These are phyloP conservation scores for Fonsecaea pedrosoi DNA, from an alignment of 2,329 filamentous ascomycete genomes.

Conservation along the genomic window DNA sequence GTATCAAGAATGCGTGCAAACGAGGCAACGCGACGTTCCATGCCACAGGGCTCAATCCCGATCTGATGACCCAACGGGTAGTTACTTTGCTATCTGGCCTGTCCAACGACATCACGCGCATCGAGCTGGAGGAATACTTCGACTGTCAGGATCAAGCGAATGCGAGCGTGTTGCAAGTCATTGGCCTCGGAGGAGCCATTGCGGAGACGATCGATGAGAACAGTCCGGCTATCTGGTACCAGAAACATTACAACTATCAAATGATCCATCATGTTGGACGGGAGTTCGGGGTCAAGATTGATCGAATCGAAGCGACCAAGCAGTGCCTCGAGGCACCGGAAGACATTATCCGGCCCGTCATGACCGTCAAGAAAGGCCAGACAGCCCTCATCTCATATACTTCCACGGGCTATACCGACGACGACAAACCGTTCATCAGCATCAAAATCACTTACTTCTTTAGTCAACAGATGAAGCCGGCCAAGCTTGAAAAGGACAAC, in stretches of 20 bases:
- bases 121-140: constrained; percentile 8
- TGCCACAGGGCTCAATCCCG: constrained; percentile 9
- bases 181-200: constrained; percentile 11
- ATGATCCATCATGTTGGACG: constrained; percentile 11
- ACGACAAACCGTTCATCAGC: constrained; percentile 17
- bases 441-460: constrained; percentile 18
- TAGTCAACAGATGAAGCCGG: constrained; percentile 13
- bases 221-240: constrained; percentile 20
- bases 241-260: constrained; percentile 20
- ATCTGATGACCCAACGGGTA: constrained; percentile 14
- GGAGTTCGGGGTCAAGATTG: constrained; percentile 14
- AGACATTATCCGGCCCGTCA: constrained; percentile 19
- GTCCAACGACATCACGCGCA: constrained; percentile 14
- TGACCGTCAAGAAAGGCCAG: constrained; percentile 16
- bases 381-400: constrained; percentile 20
- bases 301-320: constrained; percentile 20
- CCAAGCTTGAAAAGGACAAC: background rate
- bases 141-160: constrained; percentile 14
- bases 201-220: constrained; percentile 17
- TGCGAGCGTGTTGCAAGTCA: constrained; percentile 9
- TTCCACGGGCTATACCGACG: constrained; percentile 13
- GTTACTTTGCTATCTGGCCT: constrained; percentile 10
- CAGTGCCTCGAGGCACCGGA: constrained; percentile 15
- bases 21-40: constrained; percentile 12
- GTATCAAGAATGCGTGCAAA: constrained; percentile 2